Evolutionary conservation across 371 early-diverging fungal species (phyloP).

Genomic region (Gilbertella persicaria): DNA sequence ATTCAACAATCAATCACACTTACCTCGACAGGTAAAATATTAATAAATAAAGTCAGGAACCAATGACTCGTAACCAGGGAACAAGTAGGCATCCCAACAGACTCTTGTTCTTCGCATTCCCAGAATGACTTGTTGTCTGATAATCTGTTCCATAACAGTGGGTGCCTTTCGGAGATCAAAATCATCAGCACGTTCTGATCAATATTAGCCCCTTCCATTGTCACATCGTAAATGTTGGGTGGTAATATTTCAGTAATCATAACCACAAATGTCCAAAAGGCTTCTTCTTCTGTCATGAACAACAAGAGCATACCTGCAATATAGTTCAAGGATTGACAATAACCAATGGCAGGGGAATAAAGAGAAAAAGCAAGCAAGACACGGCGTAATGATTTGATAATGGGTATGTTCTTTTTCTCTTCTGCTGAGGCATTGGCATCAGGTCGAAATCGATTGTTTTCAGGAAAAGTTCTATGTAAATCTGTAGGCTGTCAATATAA

Average conservation of each 20-base stretch:
- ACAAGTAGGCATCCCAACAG: conserved; percentile 67
- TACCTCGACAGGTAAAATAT: conserved; percentile 73
- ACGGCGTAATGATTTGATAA: conserved; percentile 67
- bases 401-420: conserved; percentile 48
- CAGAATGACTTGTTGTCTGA: conserved; percentile 53
- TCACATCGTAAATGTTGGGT: conserved; percentile 75
- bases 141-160: conserved; percentile 55
- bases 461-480: conserved; percentile 85
- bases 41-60: conserved; percentile 83
- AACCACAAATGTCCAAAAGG: conserved; percentile 82
- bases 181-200: conserved; percentile 80
- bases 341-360: conserved; percentile 74
- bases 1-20: conserved; percentile 3
- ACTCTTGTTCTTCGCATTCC: conserved; percentile 52
- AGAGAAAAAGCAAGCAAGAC: conserved; percentile 73
- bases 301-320: conserved; percentile 81
- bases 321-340: conserved; percentile 87
- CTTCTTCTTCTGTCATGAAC: conserved; percentile 77
- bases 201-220: conserved; percentile 80
- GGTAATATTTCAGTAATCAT: conserved; percentile 76
- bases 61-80: conserved; percentile 83
- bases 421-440: conserved; percentile 22
- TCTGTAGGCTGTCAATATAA: conserved; percentile 39
- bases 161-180: conserved; percentile 58
- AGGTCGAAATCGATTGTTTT: conserved; percentile 62